Base-by-base conservation (phyloP, 140 eudicot species). In the Anethum foeniculum region DNA sequence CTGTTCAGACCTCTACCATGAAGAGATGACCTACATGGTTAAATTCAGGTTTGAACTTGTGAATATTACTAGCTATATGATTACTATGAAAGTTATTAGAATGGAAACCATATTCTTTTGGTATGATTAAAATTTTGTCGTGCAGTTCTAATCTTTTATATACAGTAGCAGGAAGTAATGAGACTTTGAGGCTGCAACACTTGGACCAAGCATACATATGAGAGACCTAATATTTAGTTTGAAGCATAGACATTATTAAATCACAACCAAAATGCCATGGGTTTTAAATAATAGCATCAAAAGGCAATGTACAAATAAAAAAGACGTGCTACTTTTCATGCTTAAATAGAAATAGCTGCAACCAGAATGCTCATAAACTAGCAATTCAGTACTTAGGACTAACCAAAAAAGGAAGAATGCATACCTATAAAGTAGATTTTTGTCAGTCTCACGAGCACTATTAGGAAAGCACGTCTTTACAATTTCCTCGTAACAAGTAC, bases 1-100 rank as follows among this genome's bases (percentile, higher is more conserved):
- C 99, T 90, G 77, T 90, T 92, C 80, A 94, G 84, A 81, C 99
- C 99, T 88, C 88, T 94, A 36, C 99, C 99, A 87, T 94, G 95
- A 83, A 88, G 82, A 88, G 91, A 83, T 39, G 99, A 89, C 88
- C 98, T 94, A 81, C 82, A 85, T 34, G 49, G 80, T 78, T 79
- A 47, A 7, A 62, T 39, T 72, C 1, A 48, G 82, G 69, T 36
- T n/a, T 18, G 27, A 77, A 41, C 21, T 83, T 43, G 46, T 23
- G 46, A 77, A 43, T 69, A 75, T 7, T 25, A 23, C 41, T 0
- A 27, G 62, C 13, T 15, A 28, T 5, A 28, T 38, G 23, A 67
- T 23, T 49, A 49, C 41, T 49, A 5, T 76, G 36, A 8, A 77
- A 51, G 65, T 28, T 77, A 48, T 77, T 47, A 67, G 3, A 77